phyloP scores from a whole-genome alignment of 768 basidiomycete genomes.

The Lactarius tabidus region DNA sequence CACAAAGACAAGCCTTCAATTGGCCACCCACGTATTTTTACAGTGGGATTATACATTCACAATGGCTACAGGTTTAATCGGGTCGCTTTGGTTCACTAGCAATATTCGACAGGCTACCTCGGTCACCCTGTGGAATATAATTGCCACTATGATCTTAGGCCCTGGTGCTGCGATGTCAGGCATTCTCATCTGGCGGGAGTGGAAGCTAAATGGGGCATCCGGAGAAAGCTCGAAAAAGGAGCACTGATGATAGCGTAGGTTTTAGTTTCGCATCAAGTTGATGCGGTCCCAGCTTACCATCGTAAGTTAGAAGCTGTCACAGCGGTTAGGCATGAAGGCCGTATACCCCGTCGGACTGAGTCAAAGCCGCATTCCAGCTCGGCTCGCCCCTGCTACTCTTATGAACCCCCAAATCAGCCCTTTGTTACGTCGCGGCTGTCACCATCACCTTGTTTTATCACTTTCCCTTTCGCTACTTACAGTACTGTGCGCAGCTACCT shows the following conservation, averaged over 20 bases:
- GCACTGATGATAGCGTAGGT: not conserved
- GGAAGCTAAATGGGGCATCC: conserved; percentile 11
- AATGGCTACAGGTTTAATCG: conserved; percentile 14
- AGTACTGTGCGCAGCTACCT: not conserved
- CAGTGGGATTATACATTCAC: conserved; percentile 21
- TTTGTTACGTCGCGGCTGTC: not conserved
- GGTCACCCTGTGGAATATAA: conserved; percentile 15
- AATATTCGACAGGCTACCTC: not conserved
- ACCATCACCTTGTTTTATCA: not conserved
- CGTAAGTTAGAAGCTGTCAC: not conserved
- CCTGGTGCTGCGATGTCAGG: conserved; percentile 24
- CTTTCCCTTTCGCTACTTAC: not conserved
- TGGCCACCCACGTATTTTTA: conserved; percentile 12
- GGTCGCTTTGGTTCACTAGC: conserved; percentile 21
- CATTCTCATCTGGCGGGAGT: conserved; percentile 21
- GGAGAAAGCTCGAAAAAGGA: conserved; percentile 1
- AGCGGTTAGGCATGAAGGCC: not conserved
- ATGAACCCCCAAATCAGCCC: too few relatives aligned
- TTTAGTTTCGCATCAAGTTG: not conserved
- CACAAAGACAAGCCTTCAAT: conserved; percentile 3
- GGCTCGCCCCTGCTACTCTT: too few relatives aligned
- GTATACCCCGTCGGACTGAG: too few relatives aligned
- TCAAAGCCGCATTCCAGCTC: too few relatives aligned
- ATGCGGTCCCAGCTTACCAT: not conserved
- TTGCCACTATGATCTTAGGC: conserved; percentile 13